phyloP scores from a whole-genome alignment of 768 basidiomycete species.

The Kwoniella sp. region DNA sequence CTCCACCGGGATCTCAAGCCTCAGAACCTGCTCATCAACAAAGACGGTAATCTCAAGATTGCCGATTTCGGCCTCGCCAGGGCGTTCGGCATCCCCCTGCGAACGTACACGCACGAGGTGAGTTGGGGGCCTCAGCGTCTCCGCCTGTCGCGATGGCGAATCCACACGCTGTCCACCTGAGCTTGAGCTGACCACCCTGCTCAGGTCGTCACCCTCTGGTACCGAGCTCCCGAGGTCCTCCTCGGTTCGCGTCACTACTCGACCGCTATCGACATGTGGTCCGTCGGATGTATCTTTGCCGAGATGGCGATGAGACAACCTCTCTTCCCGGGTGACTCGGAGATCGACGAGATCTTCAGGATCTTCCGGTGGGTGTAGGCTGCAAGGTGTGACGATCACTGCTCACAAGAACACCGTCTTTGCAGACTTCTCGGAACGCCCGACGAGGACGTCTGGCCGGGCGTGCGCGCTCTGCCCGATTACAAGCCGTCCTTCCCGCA shows the following conservation, averaged over 20 bases:
- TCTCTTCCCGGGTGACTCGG: conserved; percentile 96
- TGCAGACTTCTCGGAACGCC: conserved; percentile 88
- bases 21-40: conserved; percentile 90
- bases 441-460: conserved; percentile 85
- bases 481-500: conserved; percentile 96
- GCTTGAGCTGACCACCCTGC: not conserved
- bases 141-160: too few relatives aligned
- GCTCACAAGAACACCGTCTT: not conserved
- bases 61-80: conserved; percentile 94
- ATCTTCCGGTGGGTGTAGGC: conserved; percentile 75
- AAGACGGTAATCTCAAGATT: conserved; percentile 82
- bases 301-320: conserved; percentile 95
- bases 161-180: not conserved
- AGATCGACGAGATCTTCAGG: conserved; percentile 99
- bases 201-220: conserved; percentile 98
- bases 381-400: not conserved
- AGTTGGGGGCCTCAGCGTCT: too few relatives aligned
- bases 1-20: conserved; percentile 97
- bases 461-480: conserved; percentile 78
- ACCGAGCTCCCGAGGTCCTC: conserved; percentile 94
- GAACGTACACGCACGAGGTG: conserved; percentile 99
- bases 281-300: conserved; percentile 95
- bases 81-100: conserved; percentile 95
- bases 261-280: conserved; percentile 99
- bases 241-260: conserved; percentile 94